A percentile compares a stretch with the other conserved stretches of the same genome.
phyloP scores from a whole-genome alignment of 2,329 filamentous ascomycete genomes.

The Aspergillus alliaceus region DNA sequence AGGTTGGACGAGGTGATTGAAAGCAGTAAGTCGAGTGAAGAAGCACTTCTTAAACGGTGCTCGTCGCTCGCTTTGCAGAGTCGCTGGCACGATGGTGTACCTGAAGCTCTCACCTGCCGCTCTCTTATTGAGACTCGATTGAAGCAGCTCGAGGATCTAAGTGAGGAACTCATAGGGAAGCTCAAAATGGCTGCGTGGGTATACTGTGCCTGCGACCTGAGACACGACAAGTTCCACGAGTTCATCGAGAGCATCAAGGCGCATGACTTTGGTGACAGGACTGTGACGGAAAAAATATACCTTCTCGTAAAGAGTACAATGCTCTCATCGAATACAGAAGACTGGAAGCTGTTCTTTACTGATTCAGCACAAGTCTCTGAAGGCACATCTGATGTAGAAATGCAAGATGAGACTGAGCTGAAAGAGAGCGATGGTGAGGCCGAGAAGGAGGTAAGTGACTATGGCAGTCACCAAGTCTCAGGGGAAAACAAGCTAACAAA shows the following conservation, averaged over 20 bases:
- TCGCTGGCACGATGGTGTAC: conserved; percentile 26
- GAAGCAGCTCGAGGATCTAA: conserved; percentile 23
- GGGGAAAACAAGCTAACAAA: neutral
- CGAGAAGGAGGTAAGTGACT: neutral
- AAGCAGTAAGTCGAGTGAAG: conserved; percentile 49
- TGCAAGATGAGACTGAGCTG: neutral
- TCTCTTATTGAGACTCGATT: conserved; percentile 29
- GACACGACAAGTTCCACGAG: conserved; percentile 27
- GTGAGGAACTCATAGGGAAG: conserved; percentile 21
- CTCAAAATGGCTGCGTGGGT: conserved; percentile 33
- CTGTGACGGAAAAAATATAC: conserved; percentile 23
- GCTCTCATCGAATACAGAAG: conserved; percentile 15
- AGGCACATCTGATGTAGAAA: neutral
- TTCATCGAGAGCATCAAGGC: conserved; percentile 26
- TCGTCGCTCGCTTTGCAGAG: conserved; percentile 35
- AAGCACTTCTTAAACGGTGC: conserved; percentile 54
- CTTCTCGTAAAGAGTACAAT: conserved; percentile 22
- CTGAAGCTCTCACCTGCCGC: conserved; percentile 31
- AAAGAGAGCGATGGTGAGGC: neutral
- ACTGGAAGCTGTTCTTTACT: conserved; percentile 33
- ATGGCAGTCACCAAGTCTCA: neutral
- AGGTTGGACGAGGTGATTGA: conserved; percentile 49
- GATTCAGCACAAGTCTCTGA: neutral
- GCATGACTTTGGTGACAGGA: conserved; percentile 31
- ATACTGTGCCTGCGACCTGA: conserved; percentile 22